Evolutionary conservation across 345 rosid genomes (phyloP).

Genomic region (Erysimum cheiranthoides): DNA sequence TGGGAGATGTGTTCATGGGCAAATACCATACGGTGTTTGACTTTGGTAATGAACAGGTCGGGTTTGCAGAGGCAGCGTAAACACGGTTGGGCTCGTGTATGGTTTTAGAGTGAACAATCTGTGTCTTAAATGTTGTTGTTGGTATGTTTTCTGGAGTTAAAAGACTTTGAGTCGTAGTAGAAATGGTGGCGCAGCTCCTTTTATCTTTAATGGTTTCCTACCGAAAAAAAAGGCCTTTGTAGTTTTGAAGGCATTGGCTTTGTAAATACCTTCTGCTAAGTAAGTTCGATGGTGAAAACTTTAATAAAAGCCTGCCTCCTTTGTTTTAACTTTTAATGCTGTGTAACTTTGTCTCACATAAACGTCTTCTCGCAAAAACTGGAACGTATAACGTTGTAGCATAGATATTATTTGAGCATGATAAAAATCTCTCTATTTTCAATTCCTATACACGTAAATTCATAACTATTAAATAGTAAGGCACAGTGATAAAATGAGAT

Average conservation of each 20-base stretch:
- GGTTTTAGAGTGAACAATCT: slow-evolving; percentile 36
- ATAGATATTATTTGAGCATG: not conserved
- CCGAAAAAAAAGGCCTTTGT: slow-evolving; percentile 41
- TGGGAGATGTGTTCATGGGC: slow-evolving; percentile 96
- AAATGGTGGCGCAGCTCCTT: slow-evolving; percentile 35
- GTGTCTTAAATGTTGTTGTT: slow-evolving; percentile 39
- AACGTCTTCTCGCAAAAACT: not conserved
- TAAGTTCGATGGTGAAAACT: slow-evolving; percentile 36
- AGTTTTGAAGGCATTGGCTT: slow-evolving; percentile 52
- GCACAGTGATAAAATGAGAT: not conserved
- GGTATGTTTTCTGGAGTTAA: slow-evolving; percentile 31
- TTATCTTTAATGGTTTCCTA: slow-evolving; percentile 24
- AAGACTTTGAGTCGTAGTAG: slow-evolving; percentile 37
- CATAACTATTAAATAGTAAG: too few species aligned
- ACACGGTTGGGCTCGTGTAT: slow-evolving; percentile 17
- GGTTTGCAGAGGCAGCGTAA: slow-evolving; percentile 89
- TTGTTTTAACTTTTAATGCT: not conserved
- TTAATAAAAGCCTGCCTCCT: slow-evolving; percentile 33
- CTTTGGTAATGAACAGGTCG: slow-evolving; percentile 72
- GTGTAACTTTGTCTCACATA: not conserved
- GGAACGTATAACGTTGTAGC: not conserved
- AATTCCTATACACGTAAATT: not conserved
- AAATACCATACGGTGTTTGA: slow-evolving; percentile 92
- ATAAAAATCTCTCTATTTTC: not conserved
- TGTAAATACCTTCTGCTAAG: slow-evolving; percentile 41